Evolutionary conservation across 768 basidiomycete genomes (phyloP), one percentile per base, ranked within the genome.

Genomic region (Piloderma croceum): DNA sequence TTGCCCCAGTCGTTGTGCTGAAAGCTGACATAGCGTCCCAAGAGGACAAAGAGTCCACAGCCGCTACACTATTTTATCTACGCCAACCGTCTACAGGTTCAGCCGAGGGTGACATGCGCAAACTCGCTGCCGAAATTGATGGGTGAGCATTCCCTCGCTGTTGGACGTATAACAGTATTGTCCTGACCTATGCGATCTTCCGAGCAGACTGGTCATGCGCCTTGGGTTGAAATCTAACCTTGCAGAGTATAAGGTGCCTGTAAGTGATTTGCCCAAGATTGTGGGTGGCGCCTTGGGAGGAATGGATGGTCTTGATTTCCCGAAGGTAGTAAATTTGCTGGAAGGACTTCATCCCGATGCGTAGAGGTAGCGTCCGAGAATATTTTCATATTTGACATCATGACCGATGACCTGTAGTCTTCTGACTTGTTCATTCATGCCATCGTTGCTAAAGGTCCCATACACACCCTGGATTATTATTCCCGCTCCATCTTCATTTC

Each of bases 1-100:
- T 88, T 18, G 73, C 77, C 4, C 72, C 82, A 1, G 78, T 78
- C 22, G 74, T 87, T 13, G 63, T 56, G 2, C 58, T 85, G 18
- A 73, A 82, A 57, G 71, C 81, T 1, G 69, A 76, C 43, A 55
- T 70, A 18, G 79, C 73, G 4, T 73, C 75, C 3, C 56, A 71
- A n/a, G 73, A 78, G 39, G 72, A 85, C 54, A 85, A 84, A 56
- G 68, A 75, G 43, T 67, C 62, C 43, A 69, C 85, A 3, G 75
- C 81, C 3, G 61, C 64, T 23, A 61, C 74, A 1, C 58, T 86
- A 21, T 77, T 75, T 52, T 76, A 83, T 51, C 63, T 86, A 17
- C 65, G 63, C 19, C 62, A 77, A 42, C 70, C 79, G 3, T 69
- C 75, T n/a, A 81, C 79, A 0, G 82, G 81, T 20, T 73, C 77